Evolutionary conservation across 495 filamentous ascomycete genomes (phyloP).

Genomic region (Penicillium robsamsonii): DNA sequence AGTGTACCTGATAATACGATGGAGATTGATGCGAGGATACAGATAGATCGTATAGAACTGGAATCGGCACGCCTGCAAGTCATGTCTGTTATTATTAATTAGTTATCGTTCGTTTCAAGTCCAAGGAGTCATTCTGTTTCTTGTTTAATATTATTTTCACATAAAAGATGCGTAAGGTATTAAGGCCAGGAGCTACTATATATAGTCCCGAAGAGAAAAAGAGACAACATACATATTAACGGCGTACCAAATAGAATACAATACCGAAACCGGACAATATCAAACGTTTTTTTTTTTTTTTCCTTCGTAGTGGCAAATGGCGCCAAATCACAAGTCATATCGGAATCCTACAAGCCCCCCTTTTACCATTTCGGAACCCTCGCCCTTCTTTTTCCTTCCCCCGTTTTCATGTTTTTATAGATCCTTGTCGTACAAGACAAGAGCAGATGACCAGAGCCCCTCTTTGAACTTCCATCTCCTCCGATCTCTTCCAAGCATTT

Average conservation of each 20-base stretch:
- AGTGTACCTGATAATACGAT: background rate
- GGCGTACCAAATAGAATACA: background rate
- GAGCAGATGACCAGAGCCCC: constrained; percentile 6
- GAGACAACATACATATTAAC: too few relatives aligned
- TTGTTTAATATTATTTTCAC: background rate
- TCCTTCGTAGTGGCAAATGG: constrained; percentile 24
- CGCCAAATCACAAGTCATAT: constrained; percentile 24
- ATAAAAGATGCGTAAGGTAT: background rate
- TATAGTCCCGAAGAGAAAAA: too few relatives aligned
- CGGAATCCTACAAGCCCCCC: constrained; percentile 16
- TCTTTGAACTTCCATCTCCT: constrained; percentile 3
- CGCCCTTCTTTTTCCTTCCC: background rate
- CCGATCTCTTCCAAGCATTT: background rate
- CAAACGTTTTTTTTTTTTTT: constrained; percentile 11
- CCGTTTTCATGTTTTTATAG: background rate
- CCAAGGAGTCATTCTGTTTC: background rate
- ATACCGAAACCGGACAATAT: constrained; percentile 12
- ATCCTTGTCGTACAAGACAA: background rate
- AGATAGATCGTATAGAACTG: background rate
- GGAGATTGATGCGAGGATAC: background rate
- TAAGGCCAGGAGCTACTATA: too few relatives aligned
- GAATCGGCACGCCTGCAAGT: background rate
- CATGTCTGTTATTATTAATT: background rate
- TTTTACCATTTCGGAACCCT: constrained; percentile 11
- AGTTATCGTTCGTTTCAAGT: background rate